These are phyloP conservation scores for Lippia alba DNA, from an alignment of 305 asterid species.

Conservation along the genomic window DNA sequence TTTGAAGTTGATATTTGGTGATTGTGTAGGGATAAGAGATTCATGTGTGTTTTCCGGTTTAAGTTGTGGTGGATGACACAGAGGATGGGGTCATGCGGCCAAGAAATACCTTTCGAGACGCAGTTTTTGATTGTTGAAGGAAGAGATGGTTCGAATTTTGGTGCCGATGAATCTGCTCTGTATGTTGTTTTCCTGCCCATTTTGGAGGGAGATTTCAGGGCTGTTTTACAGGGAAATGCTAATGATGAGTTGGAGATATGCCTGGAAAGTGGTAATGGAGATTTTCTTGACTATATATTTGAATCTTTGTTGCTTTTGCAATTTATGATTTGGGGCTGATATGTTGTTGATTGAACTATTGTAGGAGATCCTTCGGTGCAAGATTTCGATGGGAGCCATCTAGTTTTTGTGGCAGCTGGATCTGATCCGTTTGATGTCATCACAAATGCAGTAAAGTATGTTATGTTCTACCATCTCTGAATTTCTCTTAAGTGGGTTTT, in stretches of 20 bases:
- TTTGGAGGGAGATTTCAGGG: constrained; percentile 89
- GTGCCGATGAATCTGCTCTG: constrained; percentile 45
- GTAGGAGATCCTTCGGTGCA: constrained; percentile 88
- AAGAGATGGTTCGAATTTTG: constrained; percentile 54
- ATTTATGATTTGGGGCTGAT: background rate
- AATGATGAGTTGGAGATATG: constrained; percentile 85
- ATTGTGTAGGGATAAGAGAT: constrained; percentile 71
- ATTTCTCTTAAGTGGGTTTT: too few species aligned
- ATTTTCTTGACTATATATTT: background rate
- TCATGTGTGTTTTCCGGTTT: constrained; percentile 92
- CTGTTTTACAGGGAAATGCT: constrained; percentile 89
- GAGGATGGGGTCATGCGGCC: constrained; percentile 79
- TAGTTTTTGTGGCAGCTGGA: constrained; percentile 88
- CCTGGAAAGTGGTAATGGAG: constrained; percentile 75
- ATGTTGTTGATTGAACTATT: constrained; percentile 25
- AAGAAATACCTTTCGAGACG: constrained; percentile 84
- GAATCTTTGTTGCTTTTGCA: background rate
- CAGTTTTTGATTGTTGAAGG: constrained; percentile 89
- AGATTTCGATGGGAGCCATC: constrained; percentile 84
- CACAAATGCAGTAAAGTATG: constrained; percentile 86
- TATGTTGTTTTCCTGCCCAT: constrained; percentile 87
- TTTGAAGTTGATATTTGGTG: background rate
- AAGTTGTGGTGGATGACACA: constrained; percentile 99
- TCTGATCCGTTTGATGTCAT: constrained; percentile 91
- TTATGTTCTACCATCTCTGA: background rate